Evolutionary conservation across 2,329 filamentous ascomycete species (phyloP), one percentile per base, ranked within the genome.

Genomic region (Mycocentrospora acerina): DNA sequence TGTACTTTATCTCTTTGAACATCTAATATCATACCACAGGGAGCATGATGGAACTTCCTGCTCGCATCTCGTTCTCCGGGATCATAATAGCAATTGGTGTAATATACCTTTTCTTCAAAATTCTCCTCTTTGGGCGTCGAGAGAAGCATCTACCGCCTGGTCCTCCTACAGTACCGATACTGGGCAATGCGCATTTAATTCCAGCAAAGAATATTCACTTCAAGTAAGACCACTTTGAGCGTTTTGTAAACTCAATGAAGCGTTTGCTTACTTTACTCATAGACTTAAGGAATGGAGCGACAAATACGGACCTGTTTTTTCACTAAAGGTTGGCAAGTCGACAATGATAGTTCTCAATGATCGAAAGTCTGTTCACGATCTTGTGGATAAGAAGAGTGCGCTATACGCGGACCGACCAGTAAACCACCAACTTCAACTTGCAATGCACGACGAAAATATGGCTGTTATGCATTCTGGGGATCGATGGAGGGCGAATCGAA

Each of bases 141-240:
- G 57, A 59, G 25, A 55, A 54, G 34, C 35, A 53, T 40, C 48
- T 60, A 4, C 57, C 57, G 24, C 55, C 54, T 1, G 57, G 57
- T 19, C 57, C 57, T n/a, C 54, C 52, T 13, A 60, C 55, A 3
- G 40, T 40, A 29, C 54, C 57, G 1, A 57, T 60, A 19, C 7
- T 60, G 10, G 57, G 57, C 19, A 60, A 60, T 43, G 51, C 52
- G 1, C 55, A 60, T 25, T 49, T 52, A 9, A 22, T 22, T 9
- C 19, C 19, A 22, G 19, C 19, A 9, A 22, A 22, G 19, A 22
- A 22, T 9, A 22, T 22, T 6, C 19, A 22, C 9, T 9, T 22
- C 19, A 22, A 22, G 19, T 22, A 22, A 22, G 19, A 9, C 5
- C 9, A 9, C 19, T 9, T 5, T 6, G 5, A 6, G 19, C 5